phyloP scores from a whole-genome alignment of 2,329 filamentous ascomycete genomes.

The Colletotrichum lindemuthianum region DNA sequence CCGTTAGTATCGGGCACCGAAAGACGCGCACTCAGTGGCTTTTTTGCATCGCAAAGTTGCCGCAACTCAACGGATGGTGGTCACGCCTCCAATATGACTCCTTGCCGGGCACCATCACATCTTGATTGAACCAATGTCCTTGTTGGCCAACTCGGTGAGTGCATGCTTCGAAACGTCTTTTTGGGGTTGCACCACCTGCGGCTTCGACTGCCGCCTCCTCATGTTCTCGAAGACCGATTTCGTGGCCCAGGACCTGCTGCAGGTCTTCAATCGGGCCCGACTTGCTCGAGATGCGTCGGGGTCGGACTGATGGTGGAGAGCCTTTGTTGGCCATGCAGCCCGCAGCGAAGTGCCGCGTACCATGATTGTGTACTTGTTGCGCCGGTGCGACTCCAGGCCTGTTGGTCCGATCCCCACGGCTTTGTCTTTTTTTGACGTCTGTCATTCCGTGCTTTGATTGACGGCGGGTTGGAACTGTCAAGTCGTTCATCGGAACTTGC shows the following conservation, averaged over 20 bases:
- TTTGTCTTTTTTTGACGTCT: conserved; percentile 14
- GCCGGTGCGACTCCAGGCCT: background rate
- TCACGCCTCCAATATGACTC: conserved; percentile 12
- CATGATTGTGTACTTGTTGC: conserved; percentile 1
- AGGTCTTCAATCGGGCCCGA: conserved; percentile 33
- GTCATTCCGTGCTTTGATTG: conserved; percentile 12
- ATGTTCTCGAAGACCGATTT: background rate
- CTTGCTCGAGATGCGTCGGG: conserved; percentile 19
- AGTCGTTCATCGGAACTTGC: conserved; percentile 15
- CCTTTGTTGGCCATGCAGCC: conserved; percentile 27
- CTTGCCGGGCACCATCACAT: conserved; percentile 12
- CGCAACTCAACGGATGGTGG: background rate
- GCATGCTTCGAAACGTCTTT: conserved; percentile 14
- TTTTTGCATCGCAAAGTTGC: background rate
- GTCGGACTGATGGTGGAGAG: conserved; percentile 17
- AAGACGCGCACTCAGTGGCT: conserved; percentile 9
- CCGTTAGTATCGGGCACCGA: conserved; percentile 17
- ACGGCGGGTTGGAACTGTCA: conserved; percentile 3
- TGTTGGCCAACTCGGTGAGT: conserved; percentile 5
- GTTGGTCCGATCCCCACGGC: background rate
- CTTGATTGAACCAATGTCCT: conserved; percentile 6
- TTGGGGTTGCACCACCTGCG: conserved; percentile 27
- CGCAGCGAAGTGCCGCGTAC: conserved; percentile 21
- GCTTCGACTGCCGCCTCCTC: background rate
- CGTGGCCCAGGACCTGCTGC: conserved; percentile 22